Evolutionary conservation across 2,329 filamentous ascomycete species (phyloP), one percentile per base, ranked within the genome.

Genomic region (Gaeumannomyces tritici): DNA sequence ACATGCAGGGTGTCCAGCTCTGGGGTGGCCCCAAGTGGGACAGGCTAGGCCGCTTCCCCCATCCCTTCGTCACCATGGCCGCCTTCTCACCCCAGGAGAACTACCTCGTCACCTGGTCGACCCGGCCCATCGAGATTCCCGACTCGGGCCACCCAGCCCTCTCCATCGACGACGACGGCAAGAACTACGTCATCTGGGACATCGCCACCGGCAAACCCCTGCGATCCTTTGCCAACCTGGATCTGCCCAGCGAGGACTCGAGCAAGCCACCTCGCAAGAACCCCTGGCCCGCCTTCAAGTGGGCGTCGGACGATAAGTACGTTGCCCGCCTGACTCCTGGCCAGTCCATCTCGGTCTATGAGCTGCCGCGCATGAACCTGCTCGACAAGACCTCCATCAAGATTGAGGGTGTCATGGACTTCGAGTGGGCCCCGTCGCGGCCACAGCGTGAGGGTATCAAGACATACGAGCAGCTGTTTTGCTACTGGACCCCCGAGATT

Each of bases 181-280:
- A 98, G 83, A 97, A 98, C 83, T 98, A 98, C 76, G 89, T 99
- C 72, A 93, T 99, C 72, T 99, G 95, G 95, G 93, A 98, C 72
- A 88, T 98, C 65, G 89, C 90, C 61, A 95, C 93, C 12, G 88
- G 86, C 70, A 90, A 93, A 74, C 91, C 93, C 63, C 83, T 99
- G 60, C 90, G 95, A 66, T 98, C 95, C 0, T 99, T 99, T 73
- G 87, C 91, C 66, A 96, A 93, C 69, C 84, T 96, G 66, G 95
- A 99, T 68, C 78, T 90, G 18, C 86, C 90, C 33, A 83, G 84
- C 59, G 77, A 78, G 51, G 77, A 75, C 60, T 87, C 62, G 81
- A 80, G 84, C 67, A 96, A 96, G 82, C 76, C 77, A 56, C 77
- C 77, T 15, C 91, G 92, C 76, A 97, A 97, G 84, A 87, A 96